phyloP scores from a whole-genome alignment of 2,329 filamentous ascomycete species.

The Chaetomiaceae sp. region DNA sequence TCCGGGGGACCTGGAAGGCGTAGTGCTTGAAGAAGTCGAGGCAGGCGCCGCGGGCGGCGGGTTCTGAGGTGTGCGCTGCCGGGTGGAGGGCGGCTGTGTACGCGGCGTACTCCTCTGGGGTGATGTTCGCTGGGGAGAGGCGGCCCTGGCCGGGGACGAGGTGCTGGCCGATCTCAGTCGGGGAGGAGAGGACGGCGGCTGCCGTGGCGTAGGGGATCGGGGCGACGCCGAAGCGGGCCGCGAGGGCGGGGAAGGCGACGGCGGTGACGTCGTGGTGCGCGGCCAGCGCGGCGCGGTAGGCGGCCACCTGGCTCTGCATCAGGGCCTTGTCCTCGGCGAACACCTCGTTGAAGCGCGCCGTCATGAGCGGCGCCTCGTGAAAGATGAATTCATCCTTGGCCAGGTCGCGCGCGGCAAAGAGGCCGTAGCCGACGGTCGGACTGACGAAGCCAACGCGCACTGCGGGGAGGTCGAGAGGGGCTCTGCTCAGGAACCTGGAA shows the following conservation, averaged over 20 bases:
- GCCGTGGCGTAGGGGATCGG: slow-evolving; percentile 3
- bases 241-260: slow-evolving; percentile 18
- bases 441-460: slow-evolving; percentile 21
- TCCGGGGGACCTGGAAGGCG: slow-evolving; percentile 16
- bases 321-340: slow-evolving; percentile 13
- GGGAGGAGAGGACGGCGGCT: slow-evolving; percentile 8
- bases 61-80: background rate
- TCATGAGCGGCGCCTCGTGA: slow-evolving; percentile 25
- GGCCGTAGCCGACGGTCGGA: slow-evolving; percentile 27
- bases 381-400: slow-evolving; percentile 26
- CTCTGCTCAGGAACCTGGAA: background rate
- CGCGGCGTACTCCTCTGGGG: slow-evolving; percentile 16
- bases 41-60: slow-evolving; percentile 12
- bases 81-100: slow-evolving; percentile 2
- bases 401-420: slow-evolving; percentile 29
- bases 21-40: slow-evolving; percentile 24
- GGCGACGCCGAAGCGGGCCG: slow-evolving; percentile 9
- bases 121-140: slow-evolving; percentile 9
- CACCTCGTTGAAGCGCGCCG: slow-evolving; percentile 23
- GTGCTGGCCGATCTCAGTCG: slow-evolving; percentile 19
- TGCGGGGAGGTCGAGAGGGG: slow-evolving; percentile 16
- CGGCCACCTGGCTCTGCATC: slow-evolving; percentile 10
- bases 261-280: background rate
- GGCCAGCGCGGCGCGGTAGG: slow-evolving; percentile 10
- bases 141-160: slow-evolving; percentile 19